These are phyloP conservation scores for Chlorella vulgaris DNA, from an alignment of 139 green algal genomes.

Conservation along the genomic window DNA sequence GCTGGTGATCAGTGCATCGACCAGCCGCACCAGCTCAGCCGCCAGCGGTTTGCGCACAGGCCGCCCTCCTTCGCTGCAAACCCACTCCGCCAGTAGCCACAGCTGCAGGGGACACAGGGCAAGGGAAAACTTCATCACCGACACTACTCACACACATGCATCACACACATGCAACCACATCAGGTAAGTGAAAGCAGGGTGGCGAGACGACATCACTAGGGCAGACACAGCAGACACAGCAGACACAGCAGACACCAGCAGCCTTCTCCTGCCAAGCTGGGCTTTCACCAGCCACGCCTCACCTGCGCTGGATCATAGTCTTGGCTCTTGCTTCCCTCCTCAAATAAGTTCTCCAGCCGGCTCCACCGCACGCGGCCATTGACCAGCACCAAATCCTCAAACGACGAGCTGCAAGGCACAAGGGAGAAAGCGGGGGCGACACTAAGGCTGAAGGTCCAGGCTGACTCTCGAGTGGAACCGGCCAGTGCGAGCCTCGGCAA, in stretches of 20 bases:
- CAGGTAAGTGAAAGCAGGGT: too few species aligned
- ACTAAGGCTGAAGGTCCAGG: too few species aligned
- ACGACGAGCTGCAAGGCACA: constrained; percentile 1
- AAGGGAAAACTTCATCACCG: background rate
- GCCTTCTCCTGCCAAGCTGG: too few species aligned
- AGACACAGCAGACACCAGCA: too few species aligned
- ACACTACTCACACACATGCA: too few species aligned
- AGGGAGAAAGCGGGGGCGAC: background rate
- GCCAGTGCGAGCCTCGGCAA: too few species aligned
- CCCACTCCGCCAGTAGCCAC: constrained; percentile 87
- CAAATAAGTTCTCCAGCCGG: constrained; percentile 87
- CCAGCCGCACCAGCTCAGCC: constrained; percentile 70
- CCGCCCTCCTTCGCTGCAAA: constrained; percentile 60
- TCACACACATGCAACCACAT: too few species aligned
- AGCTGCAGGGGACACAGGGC: constrained; percentile 58
- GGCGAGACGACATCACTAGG: too few species aligned
- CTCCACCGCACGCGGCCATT: constrained; percentile 67
- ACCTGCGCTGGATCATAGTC: constrained; percentile 72
- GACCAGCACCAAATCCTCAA: constrained; percentile 83
- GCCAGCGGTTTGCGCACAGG: constrained; percentile 63
- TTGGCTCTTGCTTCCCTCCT: constrained; percentile 76
- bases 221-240: too few species aligned
- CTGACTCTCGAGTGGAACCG: too few species aligned
- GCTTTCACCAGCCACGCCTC: too few species aligned
- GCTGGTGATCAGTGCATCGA: constrained; percentile 60